Evolutionary conservation across 2,329 filamentous ascomycete genomes (phyloP), one percentile per base, ranked within the genome.

Genomic region (Pseudopithomyces maydicus): DNA sequence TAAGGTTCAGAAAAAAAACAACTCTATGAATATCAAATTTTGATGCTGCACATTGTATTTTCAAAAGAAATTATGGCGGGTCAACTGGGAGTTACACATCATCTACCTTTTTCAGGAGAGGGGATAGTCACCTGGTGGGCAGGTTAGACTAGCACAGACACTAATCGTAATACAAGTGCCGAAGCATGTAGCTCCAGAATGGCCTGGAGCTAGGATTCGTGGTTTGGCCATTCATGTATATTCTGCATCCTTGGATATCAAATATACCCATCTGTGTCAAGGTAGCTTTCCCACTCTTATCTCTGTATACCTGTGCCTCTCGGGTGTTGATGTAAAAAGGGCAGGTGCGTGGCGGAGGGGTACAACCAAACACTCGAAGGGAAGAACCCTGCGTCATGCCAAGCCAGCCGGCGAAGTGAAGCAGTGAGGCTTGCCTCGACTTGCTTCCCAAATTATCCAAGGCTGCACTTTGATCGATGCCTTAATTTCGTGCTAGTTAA

Each of bases 341-440:
- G 26, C 45, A 55, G 44, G 22, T 6, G 38, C 17, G 23, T 29
- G 15, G 12, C 44, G 14, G n/a, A 26, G 5, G 17, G 26, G 26
- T 8, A 29, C 26, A 29, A 8, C 19, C 17, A 26, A 7, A n/a
- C 17, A 8, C 33, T 17, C n/a, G 47, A 11, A 41, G n/a, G n/a
- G 22, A n/a, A 19, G 47, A 55, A 52, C 54, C 54, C 54, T 56
- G 54, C 54, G 42, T 52, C 47, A 47, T 44, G 54, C 54, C 47
- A 47, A 56, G 54, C 38, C 15, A 42, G 22, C 32, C 29, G n/a
- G 17, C 44, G 17, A 36, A 29, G 7, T 47, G 17, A 33, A 55
- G 54, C 47, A 55, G 54, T 52, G 48, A 52, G 54, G 54, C 47
- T 55, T 38, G 47, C 46, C 29, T 17, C 36, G n/a, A 43, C 4